A percentile compares a stretch with the other conserved stretches of the same genome.
These are phyloP conservation scores for Solanum sitiens DNA, from an alignment of 257 asterid genomes.

Conservation along the genomic window DNA sequence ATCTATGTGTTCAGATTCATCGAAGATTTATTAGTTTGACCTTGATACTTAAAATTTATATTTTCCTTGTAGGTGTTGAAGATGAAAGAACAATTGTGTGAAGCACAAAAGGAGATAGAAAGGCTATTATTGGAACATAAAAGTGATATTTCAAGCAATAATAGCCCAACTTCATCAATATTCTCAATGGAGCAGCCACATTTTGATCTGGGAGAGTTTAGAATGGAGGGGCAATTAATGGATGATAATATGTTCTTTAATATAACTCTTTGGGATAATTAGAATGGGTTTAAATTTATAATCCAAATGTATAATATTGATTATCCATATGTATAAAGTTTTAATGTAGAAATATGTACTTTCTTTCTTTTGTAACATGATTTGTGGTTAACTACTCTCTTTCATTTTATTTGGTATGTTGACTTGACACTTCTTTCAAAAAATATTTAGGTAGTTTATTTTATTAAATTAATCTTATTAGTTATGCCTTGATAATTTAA, in stretches of 20 bases:
- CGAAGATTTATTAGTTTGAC: neutral
- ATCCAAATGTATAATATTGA: neutral
- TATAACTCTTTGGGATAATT: constrained; percentile 5
- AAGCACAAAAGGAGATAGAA: constrained; percentile 36
- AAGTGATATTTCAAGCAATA: constrained; percentile 37
- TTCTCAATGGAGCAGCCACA: constrained; percentile 21
- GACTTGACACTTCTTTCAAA: neutral
- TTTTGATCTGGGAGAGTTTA: constrained; percentile 28
- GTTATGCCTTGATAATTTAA: neutral
- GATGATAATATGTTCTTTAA: constrained; percentile 23
- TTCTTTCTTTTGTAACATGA: constrained; percentile 1
- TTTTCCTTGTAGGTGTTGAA: constrained; percentile 16
- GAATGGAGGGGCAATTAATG: constrained; percentile 21
- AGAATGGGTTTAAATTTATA: constrained; percentile 9
- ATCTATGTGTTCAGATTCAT: neutral
- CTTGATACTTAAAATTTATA: neutral
- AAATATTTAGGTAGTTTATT: neutral
- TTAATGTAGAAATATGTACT: neutral
- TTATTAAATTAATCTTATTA: neutral
- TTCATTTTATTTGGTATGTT: neutral
- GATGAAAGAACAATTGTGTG: constrained; percentile 40
- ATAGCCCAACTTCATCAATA: constrained; percentile 32
- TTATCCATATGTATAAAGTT: neutral
- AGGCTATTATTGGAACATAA: constrained; percentile 14
- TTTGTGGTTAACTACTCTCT: neutral